Conservation (phyloP, 768 basidiomycete genomes). For the Podaxis pistillaris region DNA sequence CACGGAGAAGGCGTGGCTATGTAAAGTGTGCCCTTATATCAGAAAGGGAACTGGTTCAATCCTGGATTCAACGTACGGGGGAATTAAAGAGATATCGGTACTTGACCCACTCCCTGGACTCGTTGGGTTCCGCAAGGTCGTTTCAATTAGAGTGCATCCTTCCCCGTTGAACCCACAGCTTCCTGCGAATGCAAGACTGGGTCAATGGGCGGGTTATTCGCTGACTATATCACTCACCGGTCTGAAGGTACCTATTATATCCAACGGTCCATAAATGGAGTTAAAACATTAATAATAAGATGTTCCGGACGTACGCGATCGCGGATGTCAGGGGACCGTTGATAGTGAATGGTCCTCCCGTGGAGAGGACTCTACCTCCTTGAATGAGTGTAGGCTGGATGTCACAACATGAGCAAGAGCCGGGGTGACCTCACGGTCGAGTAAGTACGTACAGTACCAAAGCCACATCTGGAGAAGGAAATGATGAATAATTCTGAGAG, state of each 20-base stretch:
- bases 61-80: conserved; percentile 25
- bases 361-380: conserved; percentile 28
- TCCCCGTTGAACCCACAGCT: conserved; percentile 35
- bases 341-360: conserved; percentile 27
- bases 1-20: conserved; percentile 31
- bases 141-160: conserved; percentile 32
- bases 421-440: background rate
- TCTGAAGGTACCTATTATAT: background rate
- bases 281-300: background rate
- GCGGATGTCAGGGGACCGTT: conserved; percentile 27
- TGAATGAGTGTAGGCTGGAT: conserved; percentile 29
- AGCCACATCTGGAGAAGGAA: conserved; percentile 27
- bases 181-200: conserved; percentile 16
- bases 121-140: conserved; percentile 31
- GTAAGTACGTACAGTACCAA: conserved; percentile 28
- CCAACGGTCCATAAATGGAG: background rate
- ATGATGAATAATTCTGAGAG: background rate
- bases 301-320: conserved; percentile 22
- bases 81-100: conserved; percentile 32
- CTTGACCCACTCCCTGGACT: conserved; percentile 32
- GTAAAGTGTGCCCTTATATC: background rate
- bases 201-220: background rate
- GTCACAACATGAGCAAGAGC: background rate
- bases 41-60: background rate
- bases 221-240: background rate